Evolutionary conservation across 2,329 filamentous ascomycete genomes (phyloP).

Genomic region (Penicillium sp.): DNA sequence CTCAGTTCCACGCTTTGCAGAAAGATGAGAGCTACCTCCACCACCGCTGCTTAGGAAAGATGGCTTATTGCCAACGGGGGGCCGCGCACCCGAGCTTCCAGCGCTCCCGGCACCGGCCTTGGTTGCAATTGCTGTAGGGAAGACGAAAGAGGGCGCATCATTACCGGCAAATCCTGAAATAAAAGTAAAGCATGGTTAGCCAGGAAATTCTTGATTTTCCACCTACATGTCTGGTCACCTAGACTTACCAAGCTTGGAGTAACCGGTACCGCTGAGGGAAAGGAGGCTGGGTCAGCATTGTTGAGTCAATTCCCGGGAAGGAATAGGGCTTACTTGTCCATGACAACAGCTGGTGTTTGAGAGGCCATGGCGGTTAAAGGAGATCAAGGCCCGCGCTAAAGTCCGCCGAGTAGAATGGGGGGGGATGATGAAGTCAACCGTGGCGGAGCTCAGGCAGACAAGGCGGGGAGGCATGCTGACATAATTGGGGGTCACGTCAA

Average conservation of each 20-base stretch:
- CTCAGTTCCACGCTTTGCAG: slow-evolving; percentile 91
- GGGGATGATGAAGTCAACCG: slow-evolving; percentile 21
- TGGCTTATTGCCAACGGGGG: slow-evolving; percentile 89
- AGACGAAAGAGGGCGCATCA: slow-evolving; percentile 98
- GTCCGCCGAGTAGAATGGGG: slow-evolving; percentile 7
- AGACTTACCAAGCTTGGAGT: slow-evolving; percentile 89
- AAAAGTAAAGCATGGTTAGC: neutral
- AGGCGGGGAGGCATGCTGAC: slow-evolving; percentile 27
- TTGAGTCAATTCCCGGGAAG: slow-evolving; percentile 13
- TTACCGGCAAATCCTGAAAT: slow-evolving; percentile 93
- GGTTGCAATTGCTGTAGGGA: slow-evolving; percentile 96
- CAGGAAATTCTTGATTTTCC: neutral
- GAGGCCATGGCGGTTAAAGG: slow-evolving; percentile 69
- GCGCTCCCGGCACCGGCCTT: slow-evolving; percentile 73
- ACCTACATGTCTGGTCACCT: neutral
- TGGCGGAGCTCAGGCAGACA: slow-evolving; percentile 28
- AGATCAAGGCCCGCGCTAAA: slow-evolving; percentile 11
- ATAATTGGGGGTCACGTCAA: slow-evolving; percentile 11
- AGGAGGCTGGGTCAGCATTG: slow-evolving; percentile 20
- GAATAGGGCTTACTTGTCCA: slow-evolving; percentile 88
- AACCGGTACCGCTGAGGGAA: slow-evolving; percentile 84
- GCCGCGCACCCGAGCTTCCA: slow-evolving; percentile 77
- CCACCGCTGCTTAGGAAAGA: slow-evolving; percentile 91
- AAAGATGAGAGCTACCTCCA: slow-evolving; percentile 78
- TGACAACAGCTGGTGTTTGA: slow-evolving; percentile 99